phyloP scores from a whole-genome alignment of 1,284 basidiomycete species.

The Trametes polyzona region DNA sequence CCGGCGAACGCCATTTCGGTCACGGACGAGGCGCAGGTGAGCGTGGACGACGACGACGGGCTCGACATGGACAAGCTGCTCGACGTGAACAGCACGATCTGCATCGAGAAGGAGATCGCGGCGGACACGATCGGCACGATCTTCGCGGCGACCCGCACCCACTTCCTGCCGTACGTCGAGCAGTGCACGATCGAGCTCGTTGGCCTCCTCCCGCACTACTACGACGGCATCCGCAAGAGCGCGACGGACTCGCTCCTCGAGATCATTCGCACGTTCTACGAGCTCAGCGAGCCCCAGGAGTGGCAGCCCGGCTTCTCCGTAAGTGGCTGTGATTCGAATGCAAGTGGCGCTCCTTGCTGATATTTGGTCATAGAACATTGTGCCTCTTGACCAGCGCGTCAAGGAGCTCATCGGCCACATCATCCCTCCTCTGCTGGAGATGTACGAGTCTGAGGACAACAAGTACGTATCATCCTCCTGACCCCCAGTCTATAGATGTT shows the following conservation, averaged over 20 bases:
- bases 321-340: background rate
- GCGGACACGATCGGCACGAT: conserved; percentile 95
- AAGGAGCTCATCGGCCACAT: conserved; percentile 83
- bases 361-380: conserved; percentile 16
- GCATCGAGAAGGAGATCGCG: conserved; percentile 99
- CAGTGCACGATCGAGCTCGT: conserved; percentile 82
- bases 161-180: conserved; percentile 92
- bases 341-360: background rate
- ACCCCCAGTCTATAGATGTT: too few relatives aligned
- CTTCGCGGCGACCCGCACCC: conserved; percentile 80
- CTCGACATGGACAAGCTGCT: conserved; percentile 84
- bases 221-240: conserved; percentile 97
- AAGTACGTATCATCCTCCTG: conserved; percentile 71
- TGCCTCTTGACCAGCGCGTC: conserved; percentile 76
- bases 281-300: conserved; percentile 80
- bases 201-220: conserved; percentile 89
- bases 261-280: conserved; percentile 92
- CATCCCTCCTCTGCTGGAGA: conserved; percentile 80
- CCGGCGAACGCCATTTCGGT: conserved; percentile 70
- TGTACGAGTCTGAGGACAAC: conserved; percentile 96
- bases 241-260: conserved; percentile 90
- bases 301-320: conserved; percentile 80
- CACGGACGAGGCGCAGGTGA: conserved; percentile 59
- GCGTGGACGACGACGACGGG: conserved; percentile 79
- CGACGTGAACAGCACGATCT: conserved; percentile 95